Evolutionary conservation across 1,284 basidiomycete genomes (phyloP), one percentile per base, ranked within the genome.

Genomic region (Naganishia sp.): DNA sequence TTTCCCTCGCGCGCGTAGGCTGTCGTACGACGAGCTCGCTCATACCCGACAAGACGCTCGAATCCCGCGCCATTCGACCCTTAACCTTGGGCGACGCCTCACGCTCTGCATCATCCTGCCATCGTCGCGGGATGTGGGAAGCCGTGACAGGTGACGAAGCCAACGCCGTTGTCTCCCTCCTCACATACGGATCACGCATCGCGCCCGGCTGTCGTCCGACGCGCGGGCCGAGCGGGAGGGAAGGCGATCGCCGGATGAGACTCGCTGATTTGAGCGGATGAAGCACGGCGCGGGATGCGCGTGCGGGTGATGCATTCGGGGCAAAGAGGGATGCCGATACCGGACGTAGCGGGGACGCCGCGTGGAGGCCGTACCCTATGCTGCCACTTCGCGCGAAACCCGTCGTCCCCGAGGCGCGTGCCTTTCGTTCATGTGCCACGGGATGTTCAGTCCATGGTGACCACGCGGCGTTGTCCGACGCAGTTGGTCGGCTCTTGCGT

Each of bases 21-120:
- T 63, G 42, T 21, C 50, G 44, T 10, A 55, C 53, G 2, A 23
- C 23, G 28, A 55, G 36, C 36, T 50, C 55, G 28, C 64, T 57
- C 64, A 65, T 65, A 18, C 55, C 64, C 9, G 59, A 61, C 59
- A 61, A 48, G 59, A 61, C 59, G 28, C 59, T 61, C 16, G 59
- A 61, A 52, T 65, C 55, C 42, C 55, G 57, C 21, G 11, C 49
- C 50, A 57, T 59, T 33, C 45, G 18, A 6, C 36, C 36, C 45
- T 25, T 28, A n/a, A 28, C 33, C 9, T 2, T 7, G 10, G 36
- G 36, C 36, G 63, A 55, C 36, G 63, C 45, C 5, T 25, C n/a
- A 13, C 55, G 25, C 21, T 57, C 55, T 3, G 31, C 2, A 7
- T 57, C 55, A 10, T 57, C 21, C 25, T 44, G 43, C 45, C 39